A percentile compares a stretch with the other conserved stretches of the same genome.
phyloP scores from a whole-genome alignment of 2,329 filamentous ascomycete species.

The Epichloe uncinata region DNA sequence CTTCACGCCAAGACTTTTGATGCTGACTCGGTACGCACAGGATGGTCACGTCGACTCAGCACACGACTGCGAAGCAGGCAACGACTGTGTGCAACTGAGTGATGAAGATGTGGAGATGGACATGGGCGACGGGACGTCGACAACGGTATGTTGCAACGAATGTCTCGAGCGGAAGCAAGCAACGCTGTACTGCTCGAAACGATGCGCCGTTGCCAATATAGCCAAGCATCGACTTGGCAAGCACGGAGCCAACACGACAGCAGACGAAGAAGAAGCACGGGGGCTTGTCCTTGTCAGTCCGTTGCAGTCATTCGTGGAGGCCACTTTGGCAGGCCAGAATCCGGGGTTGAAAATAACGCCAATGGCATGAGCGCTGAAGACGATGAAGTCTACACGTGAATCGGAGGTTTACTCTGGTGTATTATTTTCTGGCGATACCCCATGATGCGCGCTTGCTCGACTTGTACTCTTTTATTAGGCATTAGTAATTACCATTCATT shows the following conservation, averaged over 20 bases:
- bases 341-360: conserved; percentile 19
- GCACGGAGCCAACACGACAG: conserved; percentile 17
- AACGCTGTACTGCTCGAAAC: conserved; percentile 28
- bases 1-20: background rate
- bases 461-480: background rate
- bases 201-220: conserved; percentile 29
- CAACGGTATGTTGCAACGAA: conserved; percentile 26
- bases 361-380: conserved; percentile 1
- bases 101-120: conserved; percentile 29
- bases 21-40: conserved; percentile 18
- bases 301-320: conserved; percentile 14
- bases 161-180: conserved; percentile 25
- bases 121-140: conserved; percentile 20
- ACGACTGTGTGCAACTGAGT: conserved; percentile 24
- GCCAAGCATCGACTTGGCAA: conserved; percentile 23
- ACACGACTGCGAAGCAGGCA: conserved; percentile 29
- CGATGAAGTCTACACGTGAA: background rate
- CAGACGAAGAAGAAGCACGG: conserved; percentile 9
- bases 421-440: background rate
- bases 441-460: background rate
- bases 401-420: background rate
- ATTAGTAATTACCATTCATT: background rate
- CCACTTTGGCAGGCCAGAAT: conserved; percentile 18
- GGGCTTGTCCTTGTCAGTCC: conserved; percentile 12
- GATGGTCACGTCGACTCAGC: conserved; percentile 23